Evolutionary conservation across 2,329 filamentous ascomycete genomes (phyloP), one percentile per base, ranked within the genome.

Genomic region (Domatiomyces catenatus): DNA sequence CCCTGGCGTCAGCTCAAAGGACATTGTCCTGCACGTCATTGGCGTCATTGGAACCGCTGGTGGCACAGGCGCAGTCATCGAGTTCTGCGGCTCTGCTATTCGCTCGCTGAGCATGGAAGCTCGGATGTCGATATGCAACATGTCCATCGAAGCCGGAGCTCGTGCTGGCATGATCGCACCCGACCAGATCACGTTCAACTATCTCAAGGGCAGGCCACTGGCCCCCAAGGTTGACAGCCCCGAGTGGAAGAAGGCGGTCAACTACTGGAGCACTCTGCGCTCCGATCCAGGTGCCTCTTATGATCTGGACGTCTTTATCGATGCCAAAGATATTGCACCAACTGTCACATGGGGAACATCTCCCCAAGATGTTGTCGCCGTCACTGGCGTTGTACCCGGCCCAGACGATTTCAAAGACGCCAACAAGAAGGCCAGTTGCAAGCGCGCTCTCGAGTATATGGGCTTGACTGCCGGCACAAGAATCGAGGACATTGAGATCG

Each of bases 111-210:
- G 86, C 69, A 94, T 98, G 79, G 92, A 96, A 70, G 92, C 90
- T 44, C 81, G 92, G 59, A 96, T 98, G 92, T 95, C 89, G 56
- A 94, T 98, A 66, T 96, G 92, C 75, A 98, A 98, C 74, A 96
- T 96, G 92, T 88, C 89, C 12, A 95, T 96, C 60, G 92, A 98
- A 74, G 92, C 77, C 59, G 92, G 92, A 69, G 92, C 92, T 46
- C 79, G 92, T 70, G 90, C 90, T 54, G 92, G 92, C 59, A 94
- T 98, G 88, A 83, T 98, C 53, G 92, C 92, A 8, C 92, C 92
- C 4, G 92, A 98, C 63, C 83, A 95, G 64, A 84, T 75, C 52
- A 96, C 92, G 24, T 94, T 94, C 61, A 86, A 94, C 59, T 98
- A 96, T 66, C 83, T 98, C 62, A 92, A 92, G 74, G 86, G 84